These are phyloP conservation scores for Aureobasidium melanogenum DNA, from an alignment of 2,329 filamentous ascomycete genomes.

Conservation along the genomic window DNA sequence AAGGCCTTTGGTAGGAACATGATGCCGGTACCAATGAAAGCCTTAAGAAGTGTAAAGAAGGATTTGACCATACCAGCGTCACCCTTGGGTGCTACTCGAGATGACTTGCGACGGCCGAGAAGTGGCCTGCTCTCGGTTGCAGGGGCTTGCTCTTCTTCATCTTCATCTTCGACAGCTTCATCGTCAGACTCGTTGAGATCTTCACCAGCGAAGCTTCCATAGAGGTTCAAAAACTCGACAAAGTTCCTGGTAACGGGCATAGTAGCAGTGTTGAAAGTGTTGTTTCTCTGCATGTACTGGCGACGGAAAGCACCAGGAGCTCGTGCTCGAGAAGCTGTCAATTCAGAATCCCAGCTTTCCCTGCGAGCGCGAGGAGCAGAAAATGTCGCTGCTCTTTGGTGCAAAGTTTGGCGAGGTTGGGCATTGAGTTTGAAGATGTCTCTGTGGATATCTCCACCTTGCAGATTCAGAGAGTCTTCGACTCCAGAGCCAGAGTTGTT, in stretches of 20 bases:
- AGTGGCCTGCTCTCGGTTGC: conserved; percentile 51
- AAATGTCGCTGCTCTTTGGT: conserved; percentile 58
- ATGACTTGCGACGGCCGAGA: conserved; percentile 47
- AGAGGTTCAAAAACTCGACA: conserved; percentile 66
- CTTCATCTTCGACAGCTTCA: conserved; percentile 47
- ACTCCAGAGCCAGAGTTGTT: conserved; percentile 16
- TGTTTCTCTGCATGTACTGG: conserved; percentile 38
- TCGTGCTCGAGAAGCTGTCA: conserved; percentile 36
- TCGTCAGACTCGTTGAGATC: conserved; percentile 53
- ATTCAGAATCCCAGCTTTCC: conserved; percentile 21
- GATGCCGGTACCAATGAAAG: conserved; percentile 71
- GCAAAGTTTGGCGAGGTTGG: conserved; percentile 26
- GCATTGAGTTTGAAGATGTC: conserved; percentile 68
- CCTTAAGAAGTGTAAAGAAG: conserved; percentile 71
- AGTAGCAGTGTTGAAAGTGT: conserved; percentile 31
- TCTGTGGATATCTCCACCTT: conserved; percentile 70
- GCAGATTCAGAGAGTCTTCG: conserved; percentile 61
- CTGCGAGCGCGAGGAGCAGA: conserved; percentile 35
- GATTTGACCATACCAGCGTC: conserved; percentile 62
- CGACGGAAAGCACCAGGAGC: conserved; percentile 47
- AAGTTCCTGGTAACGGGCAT: conserved; percentile 59
- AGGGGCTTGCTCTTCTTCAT: conserved; percentile 44
- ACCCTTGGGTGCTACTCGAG: conserved; percentile 41
- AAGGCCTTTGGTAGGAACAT: conserved; percentile 77
- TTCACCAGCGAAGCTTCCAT: conserved; percentile 69